These are phyloP conservation scores for Euphorbia pulcherrima DNA, from an alignment of 345 rosid species.

Conservation along the genomic window DNA sequence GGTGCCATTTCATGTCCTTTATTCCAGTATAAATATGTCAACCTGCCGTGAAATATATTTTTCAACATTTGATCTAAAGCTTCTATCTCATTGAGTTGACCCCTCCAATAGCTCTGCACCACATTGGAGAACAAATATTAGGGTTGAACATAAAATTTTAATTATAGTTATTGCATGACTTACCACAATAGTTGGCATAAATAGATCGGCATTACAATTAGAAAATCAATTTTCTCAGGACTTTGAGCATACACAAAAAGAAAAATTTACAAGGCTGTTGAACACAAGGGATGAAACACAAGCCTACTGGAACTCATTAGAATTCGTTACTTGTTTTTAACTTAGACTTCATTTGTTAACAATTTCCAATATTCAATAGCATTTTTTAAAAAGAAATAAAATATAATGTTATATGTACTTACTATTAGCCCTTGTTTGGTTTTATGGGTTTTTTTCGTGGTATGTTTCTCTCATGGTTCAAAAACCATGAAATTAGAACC, in stretches of 20 bases:
- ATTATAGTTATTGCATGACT: not conserved
- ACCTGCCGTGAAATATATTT: conserved; percentile 63
- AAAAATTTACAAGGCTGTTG: not conserved
- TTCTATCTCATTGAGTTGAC: conserved; percentile 51
- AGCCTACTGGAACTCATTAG: conserved; percentile 5
- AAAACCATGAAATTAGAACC: too few relatives aligned
- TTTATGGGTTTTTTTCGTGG: too few relatives aligned
- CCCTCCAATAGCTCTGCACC: conserved; percentile 59
- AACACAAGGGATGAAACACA: not conserved
- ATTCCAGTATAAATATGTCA: conserved; percentile 67
- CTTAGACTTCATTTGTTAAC: not conserved
- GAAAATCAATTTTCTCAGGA: not conserved
- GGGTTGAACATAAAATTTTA: conserved; percentile 14
- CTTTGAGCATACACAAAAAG: not conserved
- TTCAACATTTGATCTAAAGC: conserved; percentile 49
- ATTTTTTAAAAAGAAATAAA: not conserved
- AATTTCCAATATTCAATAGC: not conserved
- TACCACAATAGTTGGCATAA: conserved; percentile 4
- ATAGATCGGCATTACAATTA: conserved; percentile 6
- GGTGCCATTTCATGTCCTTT: conserved; percentile 75
- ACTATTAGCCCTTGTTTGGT: too few relatives aligned
- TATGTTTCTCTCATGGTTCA: too few relatives aligned
- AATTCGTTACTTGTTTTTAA: not conserved
- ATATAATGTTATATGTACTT: not conserved
- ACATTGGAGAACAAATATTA: conserved; percentile 5